Evolutionary conservation across 192 early-diverging fungal genomes (phyloP), one percentile per base, ranked within the genome.

Genomic region (Geranomyces michiganensis): DNA sequence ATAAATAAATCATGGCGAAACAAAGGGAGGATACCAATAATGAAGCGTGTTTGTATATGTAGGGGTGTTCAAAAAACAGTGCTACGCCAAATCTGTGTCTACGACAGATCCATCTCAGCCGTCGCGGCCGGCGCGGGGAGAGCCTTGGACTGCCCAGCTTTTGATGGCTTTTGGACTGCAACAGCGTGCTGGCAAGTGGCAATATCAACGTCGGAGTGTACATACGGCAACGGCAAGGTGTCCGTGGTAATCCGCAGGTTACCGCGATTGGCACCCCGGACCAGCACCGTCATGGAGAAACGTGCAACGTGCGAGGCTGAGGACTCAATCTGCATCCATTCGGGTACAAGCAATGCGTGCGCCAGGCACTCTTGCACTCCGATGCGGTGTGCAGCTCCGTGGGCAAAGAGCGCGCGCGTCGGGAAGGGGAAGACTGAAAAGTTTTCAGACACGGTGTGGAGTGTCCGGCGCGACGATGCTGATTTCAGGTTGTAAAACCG

Each of bases 381-480:
- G 82, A 96, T 79, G 63, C 91, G 88, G 59, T 86, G 87, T 77
- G 87, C 88, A 69, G 90, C 85, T 77, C 91, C 91, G 79, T 92
- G 88, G 7, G 88, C 89, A 31, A 84, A 62, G 68, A 92, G 81
- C 62, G 83, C 75, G 51, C 94, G 89, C 59, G 91, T 70, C 58
- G 90, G 81, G 81, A 98, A 98, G 51, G 94, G 92, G 84, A 96
- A 93, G 26, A 84, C 81, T 60, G 90, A 90, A 78, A 91, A 94
- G 76, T 84, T 89, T 59, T 81, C 78, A 48, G 83, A 78, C 62
- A 92, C 87, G 64, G 92, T 90, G 75, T 74, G 83, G 60, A 91
- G 76, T 14, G 90, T 82, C 1, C 76, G 74, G 47, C 92, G 90
- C 30, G 92, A 88, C n/a, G 94, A 75, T 73, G 93, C 87, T 81